These are phyloP conservation scores for Fagopyrum esculentum DNA, from an alignment of 148 eudicot genomes.

Conservation along the genomic window DNA sequence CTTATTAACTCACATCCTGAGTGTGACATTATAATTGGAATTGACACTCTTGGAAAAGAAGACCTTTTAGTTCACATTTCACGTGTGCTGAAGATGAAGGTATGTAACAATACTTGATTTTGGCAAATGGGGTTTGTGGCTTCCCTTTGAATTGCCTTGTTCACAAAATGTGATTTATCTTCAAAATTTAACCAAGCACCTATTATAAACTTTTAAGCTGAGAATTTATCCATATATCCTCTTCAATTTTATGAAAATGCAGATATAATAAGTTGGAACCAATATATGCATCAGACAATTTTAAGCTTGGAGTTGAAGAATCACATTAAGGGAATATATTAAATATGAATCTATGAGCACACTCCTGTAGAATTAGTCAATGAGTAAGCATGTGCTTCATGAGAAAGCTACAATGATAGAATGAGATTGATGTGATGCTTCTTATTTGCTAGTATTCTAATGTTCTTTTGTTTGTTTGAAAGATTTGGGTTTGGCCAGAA, in stretches of 20 bases:
- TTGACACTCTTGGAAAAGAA: constrained; percentile 78
- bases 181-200: neutral
- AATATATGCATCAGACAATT: neutral
- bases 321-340: neutral
- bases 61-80: constrained; percentile 63
- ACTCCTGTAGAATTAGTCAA: neutral
- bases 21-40: constrained; percentile 55
- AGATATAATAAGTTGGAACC: neutral
- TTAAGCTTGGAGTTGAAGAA: neutral
- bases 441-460: neutral
- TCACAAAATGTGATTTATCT: neutral
- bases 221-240: neutral
- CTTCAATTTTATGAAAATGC: neutral
- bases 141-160: neutral
- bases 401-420: neutral
- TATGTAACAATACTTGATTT: constrained; percentile 12
- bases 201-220: neutral
- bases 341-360: neutral
- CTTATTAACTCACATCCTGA: constrained; percentile 58
- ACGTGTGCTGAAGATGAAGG: constrained; percentile 49
- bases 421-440: neutral
- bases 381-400: neutral
- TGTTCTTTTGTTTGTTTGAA: neutral
- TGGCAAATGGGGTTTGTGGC: neutral
- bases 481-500: constrained; percentile 97